A percentile compares a stretch with the other conserved stretches of the same genome.
phyloP scores from a whole-genome alignment of 2,329 filamentous ascomycete species.

The Parastagonospora nodorum region DNA sequence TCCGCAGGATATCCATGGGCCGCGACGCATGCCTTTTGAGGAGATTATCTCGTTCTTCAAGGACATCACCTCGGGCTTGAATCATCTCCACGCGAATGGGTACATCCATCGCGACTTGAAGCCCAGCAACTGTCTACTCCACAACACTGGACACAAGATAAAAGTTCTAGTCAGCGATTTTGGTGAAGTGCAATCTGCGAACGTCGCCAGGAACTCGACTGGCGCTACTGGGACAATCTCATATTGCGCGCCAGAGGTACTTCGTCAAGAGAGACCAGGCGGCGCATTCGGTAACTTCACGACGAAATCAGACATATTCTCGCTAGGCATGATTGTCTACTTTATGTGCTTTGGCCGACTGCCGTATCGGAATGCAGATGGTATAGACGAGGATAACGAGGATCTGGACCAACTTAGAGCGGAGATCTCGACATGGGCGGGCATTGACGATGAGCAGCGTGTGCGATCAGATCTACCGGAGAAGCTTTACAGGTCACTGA shows the following conservation, averaged over 20 bases:
- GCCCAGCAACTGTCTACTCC: slow-evolving; percentile 91
- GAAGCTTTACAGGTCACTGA: slow-evolving; percentile 83
- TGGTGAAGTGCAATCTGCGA: slow-evolving; percentile 89
- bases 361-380: slow-evolving; percentile 83
- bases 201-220: slow-evolving; percentile 81
- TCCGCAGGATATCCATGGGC: slow-evolving; percentile 57
- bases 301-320: slow-evolving; percentile 98
- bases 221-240: slow-evolving; percentile 96
- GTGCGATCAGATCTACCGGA: slow-evolving; percentile 82
- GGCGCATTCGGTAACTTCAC: slow-evolving; percentile 91
- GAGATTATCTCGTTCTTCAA: slow-evolving; percentile 97
- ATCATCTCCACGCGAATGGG: slow-evolving; percentile 85
- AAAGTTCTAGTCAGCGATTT: slow-evolving; percentile 95
- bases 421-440: slow-evolving; percentile 86
- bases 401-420: slow-evolving; percentile 82
- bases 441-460: slow-evolving; percentile 78
- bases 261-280: slow-evolving; percentile 65
- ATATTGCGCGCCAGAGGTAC: slow-evolving; percentile 94
- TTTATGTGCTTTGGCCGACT: slow-evolving; percentile 95
- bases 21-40: slow-evolving; percentile 72
- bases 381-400: slow-evolving; percentile 87
- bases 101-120: slow-evolving; percentile 98
- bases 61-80: slow-evolving; percentile 89
- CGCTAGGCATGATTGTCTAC: slow-evolving; percentile 95
- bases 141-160: slow-evolving; percentile 72